Evolutionary conservation across 768 basidiomycete species (phyloP), one percentile per base, ranked within the genome.

Genomic region (Rubroboletus pulcherrimus): DNA sequence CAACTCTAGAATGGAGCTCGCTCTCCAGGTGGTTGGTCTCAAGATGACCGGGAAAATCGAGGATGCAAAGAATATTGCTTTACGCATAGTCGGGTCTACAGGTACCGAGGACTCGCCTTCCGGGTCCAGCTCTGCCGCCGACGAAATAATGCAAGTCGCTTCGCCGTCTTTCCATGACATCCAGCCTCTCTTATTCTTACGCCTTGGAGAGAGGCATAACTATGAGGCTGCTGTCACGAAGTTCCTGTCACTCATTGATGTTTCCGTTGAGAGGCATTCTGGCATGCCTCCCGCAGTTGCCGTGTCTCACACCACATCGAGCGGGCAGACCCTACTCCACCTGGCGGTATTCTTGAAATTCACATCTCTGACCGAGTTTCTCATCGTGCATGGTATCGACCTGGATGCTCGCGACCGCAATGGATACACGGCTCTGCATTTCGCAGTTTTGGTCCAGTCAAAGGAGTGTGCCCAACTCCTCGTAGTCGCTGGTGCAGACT

Each of bases 21-120:
- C 94, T 49, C 77, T 98, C 4, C 93, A 96, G 66, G 93, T 96
- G 14, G 93, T 98, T 17, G 95, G 95, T 0, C 75, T 97, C 59
- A 94, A 96, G 76, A 95, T 97, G 91, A 96, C 93, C 0, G 94
- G 94, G 46, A 90, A 93, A 66, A 86, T 96, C 30, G 93, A 95
- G 63, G 91, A 94, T 51, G 93, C 94, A 3, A 88, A 91, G 71
- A 90, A 93, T 55, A 89, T 97, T 37, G 94, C 94, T 14, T 86
- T 94, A 82, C 82, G 93, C 31, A 97, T 97, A 60, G 91, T 97
- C 31, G 88, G 90, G 38, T 86, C 78, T 52, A 76, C 84, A n/a
- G 83, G 81, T 26, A 73, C 74, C 31, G 83, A 86, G 50, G 73
- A 74, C 49, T 72, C 80, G 3, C 72, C 77, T 15, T 66, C 59